These are phyloP conservation scores for Zymoseptoria passerinii DNA, from an alignment of 2,329 filamentous ascomycete species.

Conservation along the genomic window DNA sequence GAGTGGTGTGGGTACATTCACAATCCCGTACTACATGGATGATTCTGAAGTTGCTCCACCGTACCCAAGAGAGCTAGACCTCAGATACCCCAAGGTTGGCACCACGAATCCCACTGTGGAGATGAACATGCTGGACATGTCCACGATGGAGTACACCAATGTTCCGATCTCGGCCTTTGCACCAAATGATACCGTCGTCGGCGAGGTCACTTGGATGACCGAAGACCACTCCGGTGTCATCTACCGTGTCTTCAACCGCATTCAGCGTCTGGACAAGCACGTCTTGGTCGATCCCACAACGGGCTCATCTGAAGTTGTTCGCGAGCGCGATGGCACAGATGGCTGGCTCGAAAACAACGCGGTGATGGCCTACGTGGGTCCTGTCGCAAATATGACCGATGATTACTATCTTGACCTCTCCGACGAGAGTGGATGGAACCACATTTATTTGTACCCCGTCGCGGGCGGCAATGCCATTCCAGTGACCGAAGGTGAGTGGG, in stretches of 20 bases:
- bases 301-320: slow-evolving; percentile 40
- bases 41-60: slow-evolving; percentile 48
- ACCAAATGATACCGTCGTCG: slow-evolving; percentile 54
- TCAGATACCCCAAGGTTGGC: slow-evolving; percentile 63
- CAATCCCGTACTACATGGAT: slow-evolving; percentile 59
- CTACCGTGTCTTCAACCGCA: slow-evolving; percentile 59
- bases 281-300: slow-evolving; percentile 50
- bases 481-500: slow-evolving; percentile 51
- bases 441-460: slow-evolving; percentile 57
- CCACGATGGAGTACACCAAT: slow-evolving; percentile 36
- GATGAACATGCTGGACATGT: slow-evolving; percentile 51
- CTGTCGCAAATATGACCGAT: slow-evolving; percentile 29
- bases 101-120: slow-evolving; percentile 58
- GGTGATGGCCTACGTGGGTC: slow-evolving; percentile 49
- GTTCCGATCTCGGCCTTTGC: slow-evolving; percentile 51
- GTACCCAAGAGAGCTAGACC: slow-evolving; percentile 54
- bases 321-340: slow-evolving; percentile 50
- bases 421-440: slow-evolving; percentile 56
- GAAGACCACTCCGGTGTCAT: slow-evolving; percentile 52
- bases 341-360: slow-evolving; percentile 57
- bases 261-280: slow-evolving; percentile 57
- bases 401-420: slow-evolving; percentile 59
- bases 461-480: slow-evolving; percentile 41
- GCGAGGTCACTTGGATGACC: slow-evolving; percentile 61
- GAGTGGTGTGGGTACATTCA: slow-evolving; percentile 59